phyloP scores from a whole-genome alignment of 2,329 filamentous ascomycete species.

The Venturia pyrina region DNA sequence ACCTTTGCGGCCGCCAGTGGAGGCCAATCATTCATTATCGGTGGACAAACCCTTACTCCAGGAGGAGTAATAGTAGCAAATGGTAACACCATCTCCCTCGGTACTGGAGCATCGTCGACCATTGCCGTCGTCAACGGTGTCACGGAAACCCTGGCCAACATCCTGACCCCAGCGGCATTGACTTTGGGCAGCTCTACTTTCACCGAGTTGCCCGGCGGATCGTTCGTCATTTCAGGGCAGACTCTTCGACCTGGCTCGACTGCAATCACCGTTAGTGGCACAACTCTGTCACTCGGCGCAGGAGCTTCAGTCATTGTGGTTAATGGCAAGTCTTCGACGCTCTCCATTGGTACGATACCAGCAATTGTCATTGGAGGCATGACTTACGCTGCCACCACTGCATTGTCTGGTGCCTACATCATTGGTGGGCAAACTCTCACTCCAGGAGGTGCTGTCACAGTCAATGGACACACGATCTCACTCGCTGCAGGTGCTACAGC shows the following conservation, averaged over 20 bases:
- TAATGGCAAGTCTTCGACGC: constrained; percentile 6
- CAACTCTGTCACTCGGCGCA: constrained; percentile 21
- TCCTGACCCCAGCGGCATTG: constrained; percentile 21
- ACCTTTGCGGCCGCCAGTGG: constrained; percentile 15
- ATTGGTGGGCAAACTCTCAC: constrained; percentile 14
- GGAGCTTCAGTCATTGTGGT: constrained; percentile 9
- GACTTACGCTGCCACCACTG: constrained; percentile 8
- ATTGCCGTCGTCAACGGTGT: constrained; percentile 15
- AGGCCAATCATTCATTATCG: constrained; percentile 25
- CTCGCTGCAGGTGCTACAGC: constrained; percentile 9
- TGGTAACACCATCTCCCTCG: constrained; percentile 25
- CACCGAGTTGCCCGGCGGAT: constrained; percentile 21
- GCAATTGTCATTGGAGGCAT: constrained; percentile 6
- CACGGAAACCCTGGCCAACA: constrained; percentile 22
- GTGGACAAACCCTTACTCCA: constrained; percentile 28
- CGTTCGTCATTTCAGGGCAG: constrained; percentile 27
- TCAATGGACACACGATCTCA: constrained; percentile 9
- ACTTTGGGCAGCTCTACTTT: constrained; percentile 22
- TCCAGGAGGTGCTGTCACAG: constrained; percentile 11
- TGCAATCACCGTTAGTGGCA: constrained; percentile 20
- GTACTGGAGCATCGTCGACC: constrained; percentile 13
- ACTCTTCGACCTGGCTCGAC: constrained; percentile 30
- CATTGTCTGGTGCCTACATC: constrained; percentile 6
- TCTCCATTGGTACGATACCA: neutral
- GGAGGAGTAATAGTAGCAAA: constrained; percentile 25